Evolutionary conservation across 176 grass and related monocot species (phyloP), one percentile per base, ranked within the genome.

Genomic region (Saccharum spontaneum): DNA sequence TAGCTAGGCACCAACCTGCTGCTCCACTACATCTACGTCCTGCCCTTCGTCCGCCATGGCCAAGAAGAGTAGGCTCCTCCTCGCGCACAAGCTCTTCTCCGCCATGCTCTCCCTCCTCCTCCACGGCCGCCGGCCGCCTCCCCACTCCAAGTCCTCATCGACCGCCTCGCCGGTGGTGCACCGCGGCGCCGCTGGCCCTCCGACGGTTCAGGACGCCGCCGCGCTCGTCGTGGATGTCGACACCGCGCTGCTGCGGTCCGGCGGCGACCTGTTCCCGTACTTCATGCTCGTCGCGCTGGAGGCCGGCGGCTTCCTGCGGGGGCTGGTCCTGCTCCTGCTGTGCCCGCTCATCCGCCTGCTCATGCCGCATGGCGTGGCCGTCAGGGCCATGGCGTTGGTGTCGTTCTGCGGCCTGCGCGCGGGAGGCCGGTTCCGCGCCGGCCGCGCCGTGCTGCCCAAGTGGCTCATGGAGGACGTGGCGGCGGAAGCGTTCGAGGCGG

Each of bases 241-340:
- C 36, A 34, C 79, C 3, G 79, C 64, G 8, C 90, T 94, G 3
- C 64, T 92, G 5, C 28, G 61, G 49, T 72, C 82, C 39, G 13
- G 0, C 52, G 17, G 39, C 83, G 66, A 37, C 38, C 54, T 85
- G 17, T 94, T 97, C 54, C 86, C 82, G 14, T 97, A 94, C 92
- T 97, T 97, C 90, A 94, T 97, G 94, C 90, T 94, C 3, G 90
- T 94, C 1, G 94, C 92, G 0, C 50, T 97, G 0, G 92, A 97
- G 74, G 94, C 86, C 18, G 94, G 94, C 14, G 85, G 86, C 8
- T 84, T 89, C 83, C 12, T 90, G 13, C 82, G 92, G 0, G 94
- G 90, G 1, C 71, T 92, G 4, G 30, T 89, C 1, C 77, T 97
- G 0, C 85, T 94, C 39, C 72, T 92, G 4, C 63, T 86, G 7